Evolutionary conservation across 228 moss, liverwort and hornwort genomes (phyloP), one percentile per base, ranked within the genome.

Genomic region (Sphagnum magellanicum): DNA sequence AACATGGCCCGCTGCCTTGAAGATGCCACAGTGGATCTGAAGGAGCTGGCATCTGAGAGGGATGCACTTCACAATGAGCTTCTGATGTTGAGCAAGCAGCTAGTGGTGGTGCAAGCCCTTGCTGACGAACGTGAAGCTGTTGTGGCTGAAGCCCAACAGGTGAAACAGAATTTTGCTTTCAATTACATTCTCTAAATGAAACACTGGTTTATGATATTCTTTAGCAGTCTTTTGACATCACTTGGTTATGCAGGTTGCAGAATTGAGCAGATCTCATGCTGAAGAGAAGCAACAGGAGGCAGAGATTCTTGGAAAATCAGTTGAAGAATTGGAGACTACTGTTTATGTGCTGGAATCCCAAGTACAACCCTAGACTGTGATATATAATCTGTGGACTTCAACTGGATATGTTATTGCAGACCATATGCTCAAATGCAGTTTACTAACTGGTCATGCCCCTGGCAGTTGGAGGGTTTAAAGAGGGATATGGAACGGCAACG

Each of bases 331-430:
- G 68, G 96, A 96, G 80, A 93, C 88, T 60, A 93, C 93, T 66
- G 88, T 96, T 60, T 92, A 84, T 80, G 96, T 93, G 49, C 89
- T 96, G 53, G 96, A 96, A 80, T 88, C 79, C 51, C 92, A 96
- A 74, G 96, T 96, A 81, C 47, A 76, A 74, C 8, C 13, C 57
- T 51, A 64, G 15, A 50, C 72, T 67, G 14, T 50, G 32, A 32
- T 32, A 32, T 3, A 32, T 32, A 32, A 32, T 32, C 32, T 32
- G 32, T 32, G 32, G 55, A 4, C 55, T 11, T 61, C 12, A 11
- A 16, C 61, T 11, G 5, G 15, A 16, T 61, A 11, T 6, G 5
- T 6, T 61, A 57, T 57, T 57, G 55, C 13, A 57, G 32, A 32
- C 16, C 14, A 48, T 64, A 8, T 12, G 32, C 49, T 11, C 49